Base-by-base conservation (phyloP, 225 moss, liverwort and hornwort genomes). In the Straminergon stramineum region DNA sequence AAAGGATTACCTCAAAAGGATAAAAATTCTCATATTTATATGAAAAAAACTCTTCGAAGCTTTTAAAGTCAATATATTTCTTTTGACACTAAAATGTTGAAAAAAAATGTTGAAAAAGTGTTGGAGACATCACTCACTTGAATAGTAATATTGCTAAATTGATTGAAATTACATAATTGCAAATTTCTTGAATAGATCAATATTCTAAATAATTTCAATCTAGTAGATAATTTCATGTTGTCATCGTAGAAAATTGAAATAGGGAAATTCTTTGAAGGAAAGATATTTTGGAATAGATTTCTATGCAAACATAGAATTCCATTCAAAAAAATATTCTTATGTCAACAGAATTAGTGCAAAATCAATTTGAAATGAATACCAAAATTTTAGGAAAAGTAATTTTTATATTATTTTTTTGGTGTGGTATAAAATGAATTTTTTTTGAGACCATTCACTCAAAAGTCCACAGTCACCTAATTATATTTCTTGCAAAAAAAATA, bases 291-390 rank as follows among this genome's bases (percentile, higher is more conserved):
- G 3, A 21, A 20, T 2, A 0, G 2, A 52, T 13, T 76, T 76
- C 2, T 23, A 5, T 35, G 15, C 3, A 55, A 15, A 35, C 8
- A 18, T 53, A 17, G 9, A 1, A 53, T 53, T 2, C 31, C 2
- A 32, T 75, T 19, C 12, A 2, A 6, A 4, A 18, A 19, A 45
- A 7, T 6, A 75, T 1, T 51, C 48, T 53, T 13, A 2, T 0
- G 0, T 0, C 20, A 20, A 3, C 0, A 0, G 3, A 2, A 14
- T 35, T 5, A 20, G 0, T 21, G 3, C 35, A 35, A 77, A 22
- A 35, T 34, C 8, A 76, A 13, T 52, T 76, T 13, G 13, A 13
- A 51, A 51, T 48, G 18, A 31, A 75, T 48, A 4, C 48, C 31
- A 48, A 48, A 75, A 48, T 31, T 18, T 18, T 30, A 11, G 2